Conservation (phyloP, 2,329 filamentous ascomycete genomes). For the Ascochyta lentis region DNA sequence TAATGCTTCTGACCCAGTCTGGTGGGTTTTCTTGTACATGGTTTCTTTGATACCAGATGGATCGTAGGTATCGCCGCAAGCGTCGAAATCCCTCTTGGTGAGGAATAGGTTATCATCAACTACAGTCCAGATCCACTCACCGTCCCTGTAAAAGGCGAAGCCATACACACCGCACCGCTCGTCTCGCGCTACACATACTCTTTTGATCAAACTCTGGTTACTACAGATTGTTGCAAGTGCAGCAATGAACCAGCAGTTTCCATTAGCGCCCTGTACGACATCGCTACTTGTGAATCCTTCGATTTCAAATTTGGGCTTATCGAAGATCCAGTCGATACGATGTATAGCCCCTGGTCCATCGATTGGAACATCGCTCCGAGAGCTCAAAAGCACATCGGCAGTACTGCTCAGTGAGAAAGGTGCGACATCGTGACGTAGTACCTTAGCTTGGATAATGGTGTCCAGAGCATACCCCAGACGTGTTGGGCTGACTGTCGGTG, state of each 20-base stretch:
- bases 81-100: conserved; percentile 77
- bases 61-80: conserved; percentile 71
- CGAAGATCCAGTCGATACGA: conserved; percentile 72
- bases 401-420: conserved; percentile 53
- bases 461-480: conserved; percentile 31
- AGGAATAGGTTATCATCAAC: conserved; percentile 90
- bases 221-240: conserved; percentile 78
- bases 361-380: not conserved
- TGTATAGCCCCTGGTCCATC: conserved; percentile 34
- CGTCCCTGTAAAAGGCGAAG: conserved; percentile 76
- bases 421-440: conserved; percentile 28
- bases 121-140: conserved; percentile 82
- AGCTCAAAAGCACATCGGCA: conserved; percentile 63
- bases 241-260: conserved; percentile 87
- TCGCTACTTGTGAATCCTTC: conserved; percentile 79
- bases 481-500: conserved; percentile 34
- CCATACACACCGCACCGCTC: conserved; percentile 81
- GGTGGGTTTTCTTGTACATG: conserved; percentile 69
- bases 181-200: conserved; percentile 74
- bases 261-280: conserved; percentile 76
- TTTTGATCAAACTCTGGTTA: conserved; percentile 72
- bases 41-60: conserved; percentile 62
- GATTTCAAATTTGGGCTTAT: conserved; percentile 75
- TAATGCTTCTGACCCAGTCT: conserved; percentile 76
- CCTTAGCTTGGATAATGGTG: conserved; percentile 32